Percentiles rank a stretch among this genome's conserved stretches.
Evolutionary conservation across 2,329 filamentous ascomycete species (phyloP).

Genomic region (Diplodia scrobiculata): DNA sequence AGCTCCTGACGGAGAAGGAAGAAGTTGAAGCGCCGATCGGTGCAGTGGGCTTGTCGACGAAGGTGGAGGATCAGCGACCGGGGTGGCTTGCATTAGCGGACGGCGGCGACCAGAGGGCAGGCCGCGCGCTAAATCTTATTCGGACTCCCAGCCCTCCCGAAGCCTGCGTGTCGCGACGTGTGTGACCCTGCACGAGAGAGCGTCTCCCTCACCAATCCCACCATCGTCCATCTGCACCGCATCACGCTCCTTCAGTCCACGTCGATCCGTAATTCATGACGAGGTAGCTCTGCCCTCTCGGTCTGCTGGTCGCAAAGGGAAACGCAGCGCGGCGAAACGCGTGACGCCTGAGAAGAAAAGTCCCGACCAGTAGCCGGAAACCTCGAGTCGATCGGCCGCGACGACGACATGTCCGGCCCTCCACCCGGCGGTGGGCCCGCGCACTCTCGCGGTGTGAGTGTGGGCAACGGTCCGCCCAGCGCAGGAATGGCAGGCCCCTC

Average conservation of each 20-base stretch:
- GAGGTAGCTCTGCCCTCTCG: not conserved
- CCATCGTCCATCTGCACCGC: not conserved
- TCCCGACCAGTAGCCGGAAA: conserved; percentile 2
- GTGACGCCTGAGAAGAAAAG: conserved; percentile 32
- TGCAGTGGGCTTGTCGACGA: conserved; percentile 1
- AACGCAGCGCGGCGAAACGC: conserved; percentile 34
- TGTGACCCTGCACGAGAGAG: conserved; percentile 1
- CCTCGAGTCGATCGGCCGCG: conserved; percentile 35
- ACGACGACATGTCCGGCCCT: conserved; percentile 41
- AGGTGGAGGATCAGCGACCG: conserved; percentile 23
- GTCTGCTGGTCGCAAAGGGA: conserved; percentile 1
- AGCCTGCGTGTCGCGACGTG: conserved; percentile 11
- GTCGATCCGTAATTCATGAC: not conserved
- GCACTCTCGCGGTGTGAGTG: conserved; percentile 43
- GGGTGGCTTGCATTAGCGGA: conserved; percentile 22
- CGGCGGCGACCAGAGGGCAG: conserved; percentile 13
- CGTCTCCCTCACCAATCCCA: not conserved
- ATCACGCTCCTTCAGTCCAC: not conserved
- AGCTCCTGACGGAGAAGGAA: not conserved
- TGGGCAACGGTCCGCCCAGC: conserved; percentile 48
- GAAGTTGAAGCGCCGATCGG: conserved; percentile 15
- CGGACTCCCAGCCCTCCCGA: conserved; percentile 10
- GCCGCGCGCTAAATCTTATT: conserved; percentile 28
- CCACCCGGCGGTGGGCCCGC: conserved; percentile 41
- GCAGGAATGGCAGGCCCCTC: conserved; percentile 43